Evolutionary conservation across 2,329 filamentous ascomycete species (phyloP), one percentile per base, ranked within the genome.

Genomic region (Trichoderma harzianum): DNA sequence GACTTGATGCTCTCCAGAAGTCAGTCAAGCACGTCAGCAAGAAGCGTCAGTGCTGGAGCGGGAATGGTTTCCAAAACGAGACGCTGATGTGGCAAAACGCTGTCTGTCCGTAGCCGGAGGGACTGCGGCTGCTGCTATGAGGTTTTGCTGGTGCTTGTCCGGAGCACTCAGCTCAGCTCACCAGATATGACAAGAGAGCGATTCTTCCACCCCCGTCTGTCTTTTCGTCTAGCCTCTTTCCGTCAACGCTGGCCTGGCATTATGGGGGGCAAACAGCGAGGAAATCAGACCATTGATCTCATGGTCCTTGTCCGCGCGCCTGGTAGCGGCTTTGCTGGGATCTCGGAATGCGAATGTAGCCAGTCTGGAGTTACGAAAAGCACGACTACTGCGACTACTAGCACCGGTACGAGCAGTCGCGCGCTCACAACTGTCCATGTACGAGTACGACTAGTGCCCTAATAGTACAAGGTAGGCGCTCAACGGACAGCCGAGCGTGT

Each of bases 201-300:
- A 14, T 28, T 26, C n/a, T n/a, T n/a, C 39, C 39, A n/a, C 55
- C 28, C 12, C 32, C 51, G 18, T 58, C 51, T 36, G 16, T 57
- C 24, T 14, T 36, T 26, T 55, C 30, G 21, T 53, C 36, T 53
- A 65, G 43, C 62, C 24, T 65, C 62, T 53, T 30, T 8, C 28
- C 24, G 62, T 47, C 21, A 30, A 65, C 32, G 62, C 62, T 65
- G 47, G 28, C 62, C 18, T 21, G 57, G 21, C 28, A 51, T 36
- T 26, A 53, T 51, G 28, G 66, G 66, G 66, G 67, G 39, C 67
- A 34, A 61, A 24, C 30, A 36, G 16, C 30, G 34, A 36, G 26
- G 67, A 26, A 21, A 69, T 69, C 67, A 69, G 67, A 32, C 67
- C 67, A 69, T 62, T 53, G 39, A 69, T 51, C 43, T 61, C 26